These are phyloP conservation scores for Suillus discolor DNA, from an alignment of 768 basidiomycete species.

Conservation along the genomic window DNA sequence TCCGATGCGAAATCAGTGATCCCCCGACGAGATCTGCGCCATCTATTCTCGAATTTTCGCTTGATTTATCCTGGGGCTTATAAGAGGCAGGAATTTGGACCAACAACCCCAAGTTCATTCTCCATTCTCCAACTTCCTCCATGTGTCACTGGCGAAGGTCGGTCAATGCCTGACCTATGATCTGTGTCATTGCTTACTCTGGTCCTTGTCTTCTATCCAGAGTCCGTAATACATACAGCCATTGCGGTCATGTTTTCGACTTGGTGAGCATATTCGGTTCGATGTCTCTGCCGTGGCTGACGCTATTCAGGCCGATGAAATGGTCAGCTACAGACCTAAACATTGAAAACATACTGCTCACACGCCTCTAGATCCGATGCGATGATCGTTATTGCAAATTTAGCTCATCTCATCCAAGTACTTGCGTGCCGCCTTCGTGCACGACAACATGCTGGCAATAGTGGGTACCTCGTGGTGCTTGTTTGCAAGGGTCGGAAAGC, in stretches of 20 bases:
- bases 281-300: conserved; percentile 13
- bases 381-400: conserved; percentile 70
- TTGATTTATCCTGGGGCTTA: conserved; percentile 22
- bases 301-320: conserved; percentile 54
- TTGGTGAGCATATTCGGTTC: conserved; percentile 41
- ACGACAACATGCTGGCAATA: conserved; percentile 74
- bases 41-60: conserved; percentile 28
- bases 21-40: conserved; percentile 23
- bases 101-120: conserved; percentile 17
- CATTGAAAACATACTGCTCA: conserved; percentile 18
- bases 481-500: conserved; percentile 18
- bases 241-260: conserved; percentile 56
- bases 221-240: conserved; percentile 62
- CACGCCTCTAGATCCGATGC: conserved; percentile 57
- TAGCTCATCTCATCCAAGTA: conserved; percentile 60
- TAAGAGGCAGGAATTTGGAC: conserved; percentile 19
- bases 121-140: conserved; percentile 21
- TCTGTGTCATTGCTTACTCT: conserved; percentile 19
- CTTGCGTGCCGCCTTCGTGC: conserved; percentile 62
- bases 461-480: conserved; percentile 44
- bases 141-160: conserved; percentile 82
- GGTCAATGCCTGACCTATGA: conserved; percentile 25
- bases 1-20: conserved; percentile 28
- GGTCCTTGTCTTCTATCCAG: conserved; percentile 36
- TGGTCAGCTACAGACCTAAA: conserved; percentile 42